Base-by-base conservation (phyloP, 208 protist species). In the Phytomonas sp. region DNA sequence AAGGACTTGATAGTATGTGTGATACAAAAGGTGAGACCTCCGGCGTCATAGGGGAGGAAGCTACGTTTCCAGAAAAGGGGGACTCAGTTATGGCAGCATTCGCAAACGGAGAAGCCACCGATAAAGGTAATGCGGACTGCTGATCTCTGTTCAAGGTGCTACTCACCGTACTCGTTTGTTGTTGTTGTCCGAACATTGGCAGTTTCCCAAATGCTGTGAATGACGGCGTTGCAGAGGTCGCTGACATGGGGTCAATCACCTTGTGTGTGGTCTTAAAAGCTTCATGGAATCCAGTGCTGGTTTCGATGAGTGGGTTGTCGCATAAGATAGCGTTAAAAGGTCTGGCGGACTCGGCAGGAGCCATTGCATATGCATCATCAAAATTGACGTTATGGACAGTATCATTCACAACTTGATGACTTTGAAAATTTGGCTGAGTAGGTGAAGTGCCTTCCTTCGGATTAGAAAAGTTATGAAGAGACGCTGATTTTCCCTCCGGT, bases 161-260 rank as follows among this genome's bases (percentile, higher is more conserved):
- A 56, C 45, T 56, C 36, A 3, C 19, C 19, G 52, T 23, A 40
- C 42, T 29, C 31, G 66, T 6, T 56, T 78, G 34, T 16, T 69
- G 73, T 0, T 66, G 16, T 67, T 92, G 82, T 10, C 89, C 89
- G 76, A 93, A 94, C 40, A 94, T 63, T 33, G 89, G 87, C 3
- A 94, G 75, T 70, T 94, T 87, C 12, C 89, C 89, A 63, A 83
- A 94, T 11, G 89, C 78, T 23, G 86, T 91, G 40, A 87, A 70
- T 10, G 85, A 80, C 2, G 81, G 71, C 70, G 67, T 11, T 0
- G 49, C 49, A 26, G 33, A 61, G 1, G 72, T 42, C 12, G 68
- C 62, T 32, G 60, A 34, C 32, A 61, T 37, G 16, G 45, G 45
- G 6, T 56, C 45, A 19, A 56, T 26, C 23, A 26, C 4, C 45